These are phyloP conservation scores for Syncephalastrum sp. DNA, from an alignment of 371 early-diverging fungal genomes.

Conservation along the genomic window DNA sequence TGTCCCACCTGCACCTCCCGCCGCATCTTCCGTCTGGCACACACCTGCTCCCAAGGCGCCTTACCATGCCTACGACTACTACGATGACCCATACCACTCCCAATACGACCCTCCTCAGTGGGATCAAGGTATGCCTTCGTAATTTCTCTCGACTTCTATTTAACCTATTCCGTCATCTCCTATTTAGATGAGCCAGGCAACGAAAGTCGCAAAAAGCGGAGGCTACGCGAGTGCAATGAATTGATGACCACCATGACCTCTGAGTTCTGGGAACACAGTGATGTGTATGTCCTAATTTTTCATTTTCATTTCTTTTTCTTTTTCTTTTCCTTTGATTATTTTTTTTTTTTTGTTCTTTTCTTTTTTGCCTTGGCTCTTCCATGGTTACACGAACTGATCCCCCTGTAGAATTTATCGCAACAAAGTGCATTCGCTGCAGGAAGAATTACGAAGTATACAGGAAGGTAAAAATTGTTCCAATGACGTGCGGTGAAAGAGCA, in stretches of 20 bases:
- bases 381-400: constrained; percentile 11
- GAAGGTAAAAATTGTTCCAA: constrained; percentile 16
- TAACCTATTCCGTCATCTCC: neutral
- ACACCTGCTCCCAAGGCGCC: constrained; percentile 8
- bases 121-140: constrained; percentile 17
- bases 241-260: constrained; percentile 47
- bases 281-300: constrained; percentile 32
- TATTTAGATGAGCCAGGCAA: constrained; percentile 10
- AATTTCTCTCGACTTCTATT: constrained; percentile 2
- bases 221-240: constrained; percentile 39
- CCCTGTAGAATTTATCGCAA: constrained; percentile 26
- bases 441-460: constrained; percentile 33
- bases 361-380: no score
- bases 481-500: no score
- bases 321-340: constrained; percentile 8
- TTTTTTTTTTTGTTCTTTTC: no score
- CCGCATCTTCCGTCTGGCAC: constrained; percentile 12
- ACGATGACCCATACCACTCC: constrained; percentile 13
- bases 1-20: constrained; percentile 2
- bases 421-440: constrained; percentile 26
- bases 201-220: constrained; percentile 17
- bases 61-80: constrained; percentile 10
- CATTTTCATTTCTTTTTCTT: constrained; percentile 4
- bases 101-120: constrained; percentile 13
- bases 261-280: constrained; percentile 48